phyloP scores from a whole-genome alignment of 2,329 filamentous ascomycete species.

The Aspergillus piperis region DNA sequence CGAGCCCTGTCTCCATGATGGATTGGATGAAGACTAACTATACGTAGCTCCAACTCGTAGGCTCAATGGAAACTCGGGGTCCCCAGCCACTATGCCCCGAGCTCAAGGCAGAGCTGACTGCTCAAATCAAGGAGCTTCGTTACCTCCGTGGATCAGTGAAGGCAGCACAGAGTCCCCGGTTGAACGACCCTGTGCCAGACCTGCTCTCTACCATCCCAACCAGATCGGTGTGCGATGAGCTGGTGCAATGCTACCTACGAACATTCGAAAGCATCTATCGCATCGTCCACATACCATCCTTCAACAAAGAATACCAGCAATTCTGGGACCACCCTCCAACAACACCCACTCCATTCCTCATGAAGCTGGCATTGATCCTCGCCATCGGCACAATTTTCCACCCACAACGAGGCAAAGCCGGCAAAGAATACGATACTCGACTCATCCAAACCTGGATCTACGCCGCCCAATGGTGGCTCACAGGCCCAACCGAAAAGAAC shows the following conservation, averaged over 20 bases:
- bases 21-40: not conserved
- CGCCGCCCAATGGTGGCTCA: conserved; percentile 39
- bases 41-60: conserved; percentile 12
- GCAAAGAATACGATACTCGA: conserved; percentile 14
- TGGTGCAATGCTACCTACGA: conserved; percentile 27
- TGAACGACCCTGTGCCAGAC: conserved; percentile 24
- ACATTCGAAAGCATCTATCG: conserved; percentile 36
- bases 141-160: conserved; percentile 26
- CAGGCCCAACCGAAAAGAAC: conserved; percentile 35
- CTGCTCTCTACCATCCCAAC: conserved; percentile 23
- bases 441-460: conserved; percentile 32
- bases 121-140: conserved; percentile 19
- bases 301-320: conserved; percentile 33
- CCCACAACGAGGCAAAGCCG: conserved; percentile 16
- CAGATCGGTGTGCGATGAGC: conserved; percentile 22
- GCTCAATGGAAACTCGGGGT: conserved; percentile 9
- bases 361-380: conserved; percentile 36
- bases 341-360: conserved; percentile 20
- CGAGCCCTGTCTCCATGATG: not conserved
- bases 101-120: conserved; percentile 17
- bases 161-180: conserved; percentile 14
- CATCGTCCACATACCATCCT: conserved; percentile 38
- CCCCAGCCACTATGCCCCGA: conserved; percentile 12
- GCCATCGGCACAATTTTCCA: conserved; percentile 34
- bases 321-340: conserved; percentile 30